A percentile compares a stretch with the other conserved stretches of the same genome.
Evolutionary conservation across 2,329 filamentous ascomycete species (phyloP).

Genomic region (Tricladium varicosporioides): DNA sequence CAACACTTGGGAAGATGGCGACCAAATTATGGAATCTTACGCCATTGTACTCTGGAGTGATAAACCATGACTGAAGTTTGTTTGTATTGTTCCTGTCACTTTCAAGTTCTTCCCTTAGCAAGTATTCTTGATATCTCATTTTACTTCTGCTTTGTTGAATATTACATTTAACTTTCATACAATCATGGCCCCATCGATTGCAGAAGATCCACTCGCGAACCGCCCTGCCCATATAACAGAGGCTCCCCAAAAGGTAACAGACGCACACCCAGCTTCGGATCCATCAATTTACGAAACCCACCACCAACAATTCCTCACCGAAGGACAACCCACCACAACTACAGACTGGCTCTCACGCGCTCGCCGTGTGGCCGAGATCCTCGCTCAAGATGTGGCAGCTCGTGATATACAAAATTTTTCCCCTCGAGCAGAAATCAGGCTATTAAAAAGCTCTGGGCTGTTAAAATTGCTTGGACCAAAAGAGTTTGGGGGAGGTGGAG

Average conservation of each 20-base stretch:
- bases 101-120: too few species aligned
- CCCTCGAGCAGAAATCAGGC: conserved; percentile 47
- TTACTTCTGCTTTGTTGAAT: too few species aligned
- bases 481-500: conserved; percentile 51
- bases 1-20: too few species aligned
- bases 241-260: too few species aligned
- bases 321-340: conserved; percentile 38
- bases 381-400: conserved; percentile 45
- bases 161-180: too few species aligned
- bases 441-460: conserved; percentile 51
- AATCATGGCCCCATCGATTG: conserved; percentile 1
- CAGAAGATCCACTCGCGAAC: too few species aligned
- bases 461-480: conserved; percentile 48
- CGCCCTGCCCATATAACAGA: too few species aligned
- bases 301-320: conserved; percentile 36
- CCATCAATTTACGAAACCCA: conserved; percentile 41
- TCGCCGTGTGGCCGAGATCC: conserved; percentile 46
- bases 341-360: conserved; percentile 48
- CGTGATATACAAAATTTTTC: conserved; percentile 52
- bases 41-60: too few species aligned
- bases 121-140: too few species aligned
- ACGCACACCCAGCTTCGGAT: conserved; percentile 31
- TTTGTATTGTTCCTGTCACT: too few species aligned
- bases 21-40: too few species aligned
- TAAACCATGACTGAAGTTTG: too few species aligned